Evolutionary conservation across 768 basidiomycete genomes (phyloP).

Genomic region (Collybia sordida): DNA sequence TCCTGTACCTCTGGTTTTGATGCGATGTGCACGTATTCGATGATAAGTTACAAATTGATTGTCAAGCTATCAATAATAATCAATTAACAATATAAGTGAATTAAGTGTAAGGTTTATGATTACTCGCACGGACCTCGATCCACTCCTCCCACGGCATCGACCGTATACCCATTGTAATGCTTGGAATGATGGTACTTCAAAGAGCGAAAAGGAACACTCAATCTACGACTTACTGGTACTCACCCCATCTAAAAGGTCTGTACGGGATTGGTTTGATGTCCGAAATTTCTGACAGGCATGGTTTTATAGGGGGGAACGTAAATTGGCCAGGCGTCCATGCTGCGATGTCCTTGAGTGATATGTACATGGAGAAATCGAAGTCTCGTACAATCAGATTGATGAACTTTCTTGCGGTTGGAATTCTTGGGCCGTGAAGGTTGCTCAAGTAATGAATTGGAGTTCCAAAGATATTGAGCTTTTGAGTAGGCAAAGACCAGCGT

Average conservation of each 20-base stretch:
- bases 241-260: constrained; percentile 61
- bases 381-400: too few relatives aligned
- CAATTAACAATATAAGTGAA: too few relatives aligned
- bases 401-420: too few relatives aligned
- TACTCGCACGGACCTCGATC: constrained; percentile 61
- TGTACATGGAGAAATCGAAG: too few relatives aligned
- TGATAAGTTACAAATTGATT: constrained; percentile 55
- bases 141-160: constrained; percentile 68
- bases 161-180: constrained; percentile 23
- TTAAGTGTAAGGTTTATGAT: too few relatives aligned
- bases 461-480: too few relatives aligned
- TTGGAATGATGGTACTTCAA: neutral
- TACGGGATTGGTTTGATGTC: constrained; percentile 61
- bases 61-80: constrained; percentile 45
- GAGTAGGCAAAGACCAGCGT: too few relatives aligned
- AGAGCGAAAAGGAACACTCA: neutral
- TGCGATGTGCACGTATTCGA: constrained; percentile 54
- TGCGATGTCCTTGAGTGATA: constrained; percentile 15
- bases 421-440: too few relatives aligned
- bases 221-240: constrained; percentile 52
- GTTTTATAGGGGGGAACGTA: constrained; percentile 47
- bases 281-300: constrained; percentile 36
- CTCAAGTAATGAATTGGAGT: too few relatives aligned
- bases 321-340: constrained; percentile 57
- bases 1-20: constrained; percentile 47